These are phyloP conservation scores for Aureobasidium musti DNA, from an alignment of 2,329 filamentous ascomycete species.

Conservation along the genomic window DNA sequence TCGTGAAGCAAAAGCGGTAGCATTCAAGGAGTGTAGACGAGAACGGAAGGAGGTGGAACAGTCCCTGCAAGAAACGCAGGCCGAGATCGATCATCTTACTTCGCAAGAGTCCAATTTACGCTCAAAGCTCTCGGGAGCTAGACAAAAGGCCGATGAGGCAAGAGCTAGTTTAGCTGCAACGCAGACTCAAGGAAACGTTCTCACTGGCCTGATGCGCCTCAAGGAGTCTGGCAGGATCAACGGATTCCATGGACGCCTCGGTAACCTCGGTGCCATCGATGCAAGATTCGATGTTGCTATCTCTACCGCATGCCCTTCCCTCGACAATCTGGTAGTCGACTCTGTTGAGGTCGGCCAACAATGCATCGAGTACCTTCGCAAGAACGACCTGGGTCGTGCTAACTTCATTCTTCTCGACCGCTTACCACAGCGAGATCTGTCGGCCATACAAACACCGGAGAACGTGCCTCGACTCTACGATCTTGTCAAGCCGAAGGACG, in stretches of 20 bases:
- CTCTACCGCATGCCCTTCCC: conserved; percentile 85
- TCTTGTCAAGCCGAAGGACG: conserved; percentile 83
- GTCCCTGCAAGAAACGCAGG: conserved; percentile 70
- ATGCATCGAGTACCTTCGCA: conserved; percentile 95
- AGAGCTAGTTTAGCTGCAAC: conserved; percentile 85
- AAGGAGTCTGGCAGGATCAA: conserved; percentile 96
- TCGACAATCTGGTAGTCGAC: conserved; percentile 97
- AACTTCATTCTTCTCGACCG: conserved; percentile 97
- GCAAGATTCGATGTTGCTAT: conserved; percentile 96
- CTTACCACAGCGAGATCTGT: conserved; percentile 74
- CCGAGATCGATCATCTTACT: conserved; percentile 70
- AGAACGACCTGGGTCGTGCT: conserved; percentile 93
- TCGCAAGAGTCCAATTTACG: conserved; percentile 80
- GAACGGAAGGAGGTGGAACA: conserved; percentile 73
- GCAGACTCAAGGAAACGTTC: conserved; percentile 81
- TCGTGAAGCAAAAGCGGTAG: conserved; percentile 68
- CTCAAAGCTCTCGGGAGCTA: conserved; percentile 79
- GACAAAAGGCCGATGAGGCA: conserved; percentile 95
- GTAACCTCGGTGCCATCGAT: conserved; percentile 92
- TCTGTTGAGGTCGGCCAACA: conserved; percentile 95
- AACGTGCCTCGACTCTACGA: conserved; percentile 92
- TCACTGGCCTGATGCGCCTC: conserved; percentile 88
- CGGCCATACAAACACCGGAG: conserved; percentile 82
- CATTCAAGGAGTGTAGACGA: conserved; percentile 73
- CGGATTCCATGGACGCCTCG: conserved; percentile 92